phyloP scores from a whole-genome alignment of 2,329 filamentous ascomycete species.

The Metarhizium sp. region DNA sequence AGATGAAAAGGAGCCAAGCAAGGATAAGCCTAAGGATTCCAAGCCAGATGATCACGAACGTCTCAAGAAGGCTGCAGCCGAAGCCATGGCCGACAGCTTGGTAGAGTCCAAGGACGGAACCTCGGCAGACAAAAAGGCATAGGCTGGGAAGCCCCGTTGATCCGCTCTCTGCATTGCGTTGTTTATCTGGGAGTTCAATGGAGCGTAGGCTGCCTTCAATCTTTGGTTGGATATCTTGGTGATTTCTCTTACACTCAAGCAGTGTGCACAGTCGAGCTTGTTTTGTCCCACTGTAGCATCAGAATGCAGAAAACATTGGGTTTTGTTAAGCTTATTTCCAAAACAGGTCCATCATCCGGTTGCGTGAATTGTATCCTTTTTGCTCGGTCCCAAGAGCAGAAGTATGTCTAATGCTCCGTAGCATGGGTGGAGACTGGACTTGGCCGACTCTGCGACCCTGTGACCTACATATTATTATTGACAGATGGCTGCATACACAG shows the following conservation, averaged over 20 bases:
- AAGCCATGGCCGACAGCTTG: conserved; percentile 49
- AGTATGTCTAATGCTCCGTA: background rate
- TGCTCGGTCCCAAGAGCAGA: background rate
- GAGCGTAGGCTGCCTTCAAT: background rate
- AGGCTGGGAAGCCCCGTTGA: conserved; percentile 1
- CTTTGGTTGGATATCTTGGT: background rate
- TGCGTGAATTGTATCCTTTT: background rate
- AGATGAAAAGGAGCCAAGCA: conserved; percentile 61
- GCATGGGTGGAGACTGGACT: background rate
- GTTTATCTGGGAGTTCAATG: background rate
- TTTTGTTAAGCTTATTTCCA: background rate
- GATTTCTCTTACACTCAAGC: background rate
- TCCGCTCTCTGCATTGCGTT: background rate
- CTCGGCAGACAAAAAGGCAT: conserved; percentile 25
- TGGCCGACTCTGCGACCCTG: background rate
- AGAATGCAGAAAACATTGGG: background rate
- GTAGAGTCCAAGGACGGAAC: conserved; percentile 30
- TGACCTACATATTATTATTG: background rate
- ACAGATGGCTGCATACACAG: no score
- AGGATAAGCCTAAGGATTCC: conserved; percentile 41
- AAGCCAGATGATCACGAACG: conserved; percentile 51
- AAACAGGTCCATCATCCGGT: background rate
- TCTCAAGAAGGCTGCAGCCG: conserved; percentile 55
- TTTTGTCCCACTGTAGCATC: conserved; percentile 1
- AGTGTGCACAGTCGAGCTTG: background rate